A percentile compares a stretch with the other conserved stretches of the same genome.
These are phyloP conservation scores for Candida sithepensis DNA, from an alignment of 805 yeast genomes.

Conservation along the genomic window DNA sequence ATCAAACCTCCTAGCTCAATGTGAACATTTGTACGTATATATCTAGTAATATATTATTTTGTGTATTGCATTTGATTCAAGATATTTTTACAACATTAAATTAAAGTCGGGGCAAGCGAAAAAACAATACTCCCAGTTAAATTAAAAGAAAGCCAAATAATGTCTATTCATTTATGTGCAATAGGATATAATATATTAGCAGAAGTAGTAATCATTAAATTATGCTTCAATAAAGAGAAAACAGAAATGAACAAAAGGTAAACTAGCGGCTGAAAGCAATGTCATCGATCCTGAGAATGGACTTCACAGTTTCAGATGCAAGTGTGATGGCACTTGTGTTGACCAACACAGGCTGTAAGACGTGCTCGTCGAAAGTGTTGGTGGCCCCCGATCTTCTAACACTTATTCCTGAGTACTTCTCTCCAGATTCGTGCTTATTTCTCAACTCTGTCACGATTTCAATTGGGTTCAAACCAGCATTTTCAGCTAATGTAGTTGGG, in stretches of 20 bases:
- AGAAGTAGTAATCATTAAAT: neutral
- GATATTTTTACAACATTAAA: neutral
- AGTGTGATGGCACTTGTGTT: constrained; percentile 90
- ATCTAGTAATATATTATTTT: neutral
- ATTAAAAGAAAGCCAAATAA: neutral
- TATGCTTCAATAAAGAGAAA: neutral
- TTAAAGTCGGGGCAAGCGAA: neutral
- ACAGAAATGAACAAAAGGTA: neutral
- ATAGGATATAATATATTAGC: constrained; percentile 1
- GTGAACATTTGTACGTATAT: neutral
- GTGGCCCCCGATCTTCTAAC: constrained; percentile 92
- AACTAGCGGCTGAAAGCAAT: constrained; percentile 80
- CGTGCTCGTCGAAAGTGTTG: constrained; percentile 89
- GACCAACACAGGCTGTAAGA: constrained; percentile 93
- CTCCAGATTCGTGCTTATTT: constrained; percentile 87
- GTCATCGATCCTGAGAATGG: constrained; percentile 94
- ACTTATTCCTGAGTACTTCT: constrained; percentile 90
- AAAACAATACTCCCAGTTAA: too few relatives aligned
- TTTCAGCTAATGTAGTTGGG: constrained; percentile 92
- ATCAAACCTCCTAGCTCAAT: constrained; percentile 21
- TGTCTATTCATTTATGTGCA: neutral
- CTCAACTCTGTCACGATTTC: constrained; percentile 90
- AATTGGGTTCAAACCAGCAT: constrained; percentile 90
- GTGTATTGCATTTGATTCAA: too few relatives aligned
- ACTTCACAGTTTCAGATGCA: constrained; percentile 95